Evolutionary conservation across 768 basidiomycete genomes (phyloP).

Genomic region (Astraeus odoratus): DNA sequence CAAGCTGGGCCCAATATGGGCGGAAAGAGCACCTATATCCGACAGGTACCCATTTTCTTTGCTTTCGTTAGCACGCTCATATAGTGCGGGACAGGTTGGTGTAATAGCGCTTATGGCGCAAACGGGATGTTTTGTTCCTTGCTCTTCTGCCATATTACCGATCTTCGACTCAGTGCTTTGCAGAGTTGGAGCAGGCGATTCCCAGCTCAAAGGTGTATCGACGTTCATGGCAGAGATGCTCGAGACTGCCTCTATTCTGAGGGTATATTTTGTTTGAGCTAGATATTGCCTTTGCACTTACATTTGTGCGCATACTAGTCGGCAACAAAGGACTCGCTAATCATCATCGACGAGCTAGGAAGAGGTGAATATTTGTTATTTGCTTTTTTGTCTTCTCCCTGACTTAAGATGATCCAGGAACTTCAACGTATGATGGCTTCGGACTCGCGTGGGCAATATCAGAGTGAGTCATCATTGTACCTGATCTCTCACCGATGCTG

Average conservation of each 20-base stretch:
- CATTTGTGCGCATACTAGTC: constrained; percentile 41
- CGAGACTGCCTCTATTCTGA: constrained; percentile 92
- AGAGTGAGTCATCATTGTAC: constrained; percentile 50
- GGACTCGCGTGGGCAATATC: constrained; percentile 98
- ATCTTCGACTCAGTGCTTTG: constrained; percentile 95
- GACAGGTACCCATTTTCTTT: constrained; percentile 48
- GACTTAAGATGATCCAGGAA: constrained; percentile 43
- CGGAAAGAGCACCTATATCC: constrained; percentile 96
- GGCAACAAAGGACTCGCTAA: constrained; percentile 85
- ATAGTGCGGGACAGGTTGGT: constrained; percentile 53
- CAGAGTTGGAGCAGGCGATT: constrained; percentile 95
- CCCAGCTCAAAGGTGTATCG: constrained; percentile 94
- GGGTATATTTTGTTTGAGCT: constrained; percentile 39
- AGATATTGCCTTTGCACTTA: neutral
- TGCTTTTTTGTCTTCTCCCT: neutral
- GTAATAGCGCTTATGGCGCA: constrained; percentile 98
- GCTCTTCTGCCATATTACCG: constrained; percentile 76
- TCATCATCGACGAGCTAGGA: constrained; percentile 97
- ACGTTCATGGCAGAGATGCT: constrained; percentile 99
- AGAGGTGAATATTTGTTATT: constrained; percentile 44
- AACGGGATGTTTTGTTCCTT: constrained; percentile 92
- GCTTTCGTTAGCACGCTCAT: neutral
- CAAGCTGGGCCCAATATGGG: constrained; percentile 98
- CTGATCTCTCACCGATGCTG: neutral
- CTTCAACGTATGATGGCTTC: constrained; percentile 96